Base-by-base conservation (phyloP, 768 basidiomycete species). In the Tricholoma furcatifolium region DNA sequence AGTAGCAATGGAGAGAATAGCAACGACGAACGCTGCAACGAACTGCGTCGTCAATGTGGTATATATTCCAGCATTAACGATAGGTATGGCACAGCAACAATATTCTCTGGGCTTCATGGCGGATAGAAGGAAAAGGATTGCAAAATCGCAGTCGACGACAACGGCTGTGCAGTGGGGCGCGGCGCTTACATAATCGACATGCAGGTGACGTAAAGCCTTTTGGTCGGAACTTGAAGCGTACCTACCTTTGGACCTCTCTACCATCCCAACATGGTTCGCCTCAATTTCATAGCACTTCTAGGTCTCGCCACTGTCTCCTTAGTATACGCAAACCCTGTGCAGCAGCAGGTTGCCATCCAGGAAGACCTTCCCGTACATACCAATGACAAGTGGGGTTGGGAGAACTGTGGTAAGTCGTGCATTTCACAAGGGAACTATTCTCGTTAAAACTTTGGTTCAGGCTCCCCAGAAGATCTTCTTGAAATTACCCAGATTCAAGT, bases 61-160 rank as follows among this genome's bases (percentile, higher is more conserved):
- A 61, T 97, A 98, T 48, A 98, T 90, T 30, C 97, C 97, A 55
- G 84, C 79, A 73, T 99, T 96, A 57, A 93, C 76, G 44, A 93
- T 71, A 8, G 95, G 95, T 54, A 98, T 87, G 40, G 94, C 94
- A 62, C 90, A 92, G 68, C 93, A 97, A 64, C 93, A 97, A 65
- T 93, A 95, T 44, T 92, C 86, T 73, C 91, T 82, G 46, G 85
- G 71, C 67, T 85, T 88, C 87, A 89, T 87, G 64, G 55, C 53
- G 57, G 81, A 62, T 60, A 61, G 65, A 55, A 44, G 56, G 57
- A 43, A 11, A 46, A 43, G 24, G 23, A n/a, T n/a, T n/a, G n/a
- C 35, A 47, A 43, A 34, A 44, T 50, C 43, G 41, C 38, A 43
- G 17, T 44, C 17, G 45, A 40, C 41, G 52, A 21, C 14, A 12